These are phyloP conservation scores for Hypoxylon sp. DNA, from an alignment of 2,329 filamentous ascomycete species.

Conservation along the genomic window DNA sequence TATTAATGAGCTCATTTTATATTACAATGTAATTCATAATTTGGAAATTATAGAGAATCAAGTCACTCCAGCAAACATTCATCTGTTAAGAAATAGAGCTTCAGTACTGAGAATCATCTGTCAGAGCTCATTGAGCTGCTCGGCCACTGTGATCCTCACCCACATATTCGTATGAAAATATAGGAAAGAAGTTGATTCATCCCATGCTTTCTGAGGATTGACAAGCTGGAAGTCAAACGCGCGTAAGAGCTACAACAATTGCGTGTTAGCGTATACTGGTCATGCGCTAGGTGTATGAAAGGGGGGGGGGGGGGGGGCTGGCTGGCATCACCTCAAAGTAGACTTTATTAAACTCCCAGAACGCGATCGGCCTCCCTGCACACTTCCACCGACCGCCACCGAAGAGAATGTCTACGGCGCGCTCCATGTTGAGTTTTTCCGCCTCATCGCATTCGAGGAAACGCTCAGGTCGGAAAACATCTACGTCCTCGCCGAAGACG, in stretches of 20 bases:
- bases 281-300: neutral
- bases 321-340: slow-evolving; percentile 55
- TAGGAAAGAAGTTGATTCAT: slow-evolving; percentile 36
- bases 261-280: neutral
- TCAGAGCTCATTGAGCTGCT: too few species aligned
- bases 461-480: slow-evolving; percentile 59
- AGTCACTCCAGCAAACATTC: too few species aligned
- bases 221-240: slow-evolving; percentile 50
- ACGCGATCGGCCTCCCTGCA: slow-evolving; percentile 56
- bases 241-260: slow-evolving; percentile 36
- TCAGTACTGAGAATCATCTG: neutral
- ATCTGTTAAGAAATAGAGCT: too few species aligned
- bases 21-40: too few species aligned
- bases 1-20: too few species aligned
- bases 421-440: slow-evolving; percentile 50
- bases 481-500: slow-evolving; percentile 53
- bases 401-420: slow-evolving; percentile 55
- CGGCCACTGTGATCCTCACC: slow-evolving; percentile 43
- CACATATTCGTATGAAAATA: slow-evolving; percentile 46
- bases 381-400: slow-evolving; percentile 55
- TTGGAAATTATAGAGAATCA: too few species aligned
- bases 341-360: slow-evolving; percentile 58
- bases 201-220: slow-evolving; percentile 40
- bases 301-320: too few species aligned
- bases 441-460: slow-evolving; percentile 54